phyloP scores from a whole-genome alignment of 2,329 filamentous ascomycete genomes.

The Penicillium sclerotiorum region DNA sequence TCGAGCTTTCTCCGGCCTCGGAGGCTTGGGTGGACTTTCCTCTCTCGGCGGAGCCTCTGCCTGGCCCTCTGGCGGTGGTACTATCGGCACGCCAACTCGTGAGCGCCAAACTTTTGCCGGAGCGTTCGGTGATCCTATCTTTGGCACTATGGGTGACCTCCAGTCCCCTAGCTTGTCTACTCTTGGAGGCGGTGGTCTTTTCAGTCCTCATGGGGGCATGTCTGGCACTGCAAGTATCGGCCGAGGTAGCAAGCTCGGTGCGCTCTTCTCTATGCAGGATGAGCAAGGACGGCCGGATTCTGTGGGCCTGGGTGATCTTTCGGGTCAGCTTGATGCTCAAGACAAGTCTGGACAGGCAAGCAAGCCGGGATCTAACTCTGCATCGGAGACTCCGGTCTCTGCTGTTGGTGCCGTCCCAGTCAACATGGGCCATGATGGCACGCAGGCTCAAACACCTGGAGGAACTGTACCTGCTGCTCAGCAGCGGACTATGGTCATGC shows the following conservation, averaged over 20 bases:
- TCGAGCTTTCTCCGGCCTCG: slow-evolving; percentile 69
- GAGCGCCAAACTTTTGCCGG: slow-evolving; percentile 55
- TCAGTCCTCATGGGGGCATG: slow-evolving; percentile 62
- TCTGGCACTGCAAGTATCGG: slow-evolving; percentile 67
- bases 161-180: slow-evolving; percentile 54
- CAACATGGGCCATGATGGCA: slow-evolving; percentile 33
- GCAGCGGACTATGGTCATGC: slow-evolving; percentile 95
- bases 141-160: slow-evolving; percentile 74
- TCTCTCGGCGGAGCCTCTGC: slow-evolving; percentile 53
- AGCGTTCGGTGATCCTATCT: slow-evolving; percentile 64
- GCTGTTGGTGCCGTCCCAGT: slow-evolving; percentile 37
- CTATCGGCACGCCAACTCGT: slow-evolving; percentile 72
- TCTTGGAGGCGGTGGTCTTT: slow-evolving; percentile 55
- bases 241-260: slow-evolving; percentile 79
- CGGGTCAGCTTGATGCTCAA: slow-evolving; percentile 49
- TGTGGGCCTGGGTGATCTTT: slow-evolving; percentile 58
- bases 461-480: slow-evolving; percentile 69
- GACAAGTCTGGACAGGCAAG: slow-evolving; percentile 35
- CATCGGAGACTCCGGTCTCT: slow-evolving; percentile 41
- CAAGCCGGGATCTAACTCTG: slow-evolving; percentile 33
- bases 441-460: slow-evolving; percentile 38
- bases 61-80: slow-evolving; percentile 62
- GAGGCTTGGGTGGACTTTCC: slow-evolving; percentile 55
- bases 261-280: slow-evolving; percentile 82
- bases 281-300: slow-evolving; percentile 63